Base-by-base conservation (phyloP, 805 yeast genomes). In the Teunomyces stri region DNA sequence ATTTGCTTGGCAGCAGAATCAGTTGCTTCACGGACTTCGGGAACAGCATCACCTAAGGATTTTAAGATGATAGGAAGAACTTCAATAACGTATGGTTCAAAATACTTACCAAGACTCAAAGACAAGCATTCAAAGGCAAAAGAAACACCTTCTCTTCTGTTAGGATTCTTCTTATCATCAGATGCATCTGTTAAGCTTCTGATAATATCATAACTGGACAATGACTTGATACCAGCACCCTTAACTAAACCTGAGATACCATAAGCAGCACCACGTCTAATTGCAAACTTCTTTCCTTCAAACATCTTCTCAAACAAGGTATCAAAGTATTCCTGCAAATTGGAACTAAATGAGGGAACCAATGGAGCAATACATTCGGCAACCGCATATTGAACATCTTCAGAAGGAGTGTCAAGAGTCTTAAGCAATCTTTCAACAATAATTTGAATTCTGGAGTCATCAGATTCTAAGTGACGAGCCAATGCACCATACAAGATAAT, bases 31-130 rank as follows among this genome's bases (percentile, higher is more conserved):
- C 99, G 83, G 4, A 94, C 99, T 57, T 87, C 96, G 0, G 87
- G 78, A 7, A 81, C 78, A 25, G 83, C 72, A 61, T 94, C 99
- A 59, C 99, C 99, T 44, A 94, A 75, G 41, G 85, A 82, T 51
- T 82, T 81, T 58, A 94, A 75, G 38, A 94, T 78, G 35, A 85
- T 79, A 5, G 98, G 97, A 55, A 94, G 70, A 28, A 89, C 75
- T 62, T 89, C 97, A 54, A 92, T 80, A 29, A 89, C 96, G 58
- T 91, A 94, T 1, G 99, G 99, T 67, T 94, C 99, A 61, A 94
- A 94, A 51, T 72, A 78, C 42, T 82, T 76, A 11, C 91, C 94
- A 45, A 92, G 70, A 18, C 84, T 75, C 57, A 77, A 81, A 0
- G 98, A 89, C 34, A 94, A 69, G 45, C 95, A 87, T 61, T 89